Evolutionary conservation across 1,284 basidiomycete species (phyloP).

Genomic region (Pseudozyma thailandica): DNA sequence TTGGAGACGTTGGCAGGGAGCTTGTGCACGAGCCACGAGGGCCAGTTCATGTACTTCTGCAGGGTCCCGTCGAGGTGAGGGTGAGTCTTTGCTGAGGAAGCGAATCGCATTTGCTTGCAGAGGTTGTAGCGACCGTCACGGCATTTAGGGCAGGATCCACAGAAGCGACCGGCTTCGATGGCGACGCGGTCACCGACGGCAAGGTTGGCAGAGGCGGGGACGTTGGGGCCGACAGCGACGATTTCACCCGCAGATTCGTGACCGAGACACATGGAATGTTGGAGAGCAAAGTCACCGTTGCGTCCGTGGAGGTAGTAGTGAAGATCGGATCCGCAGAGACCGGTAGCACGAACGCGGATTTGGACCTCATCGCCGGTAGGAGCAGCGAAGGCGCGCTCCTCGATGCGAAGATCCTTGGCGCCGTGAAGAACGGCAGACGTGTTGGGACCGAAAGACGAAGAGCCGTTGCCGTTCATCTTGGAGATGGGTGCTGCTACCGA

Average conservation of each 20-base stretch:
- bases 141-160: conserved; percentile 73
- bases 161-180: conserved; percentile 91
- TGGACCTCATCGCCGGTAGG: conserved; percentile 76
- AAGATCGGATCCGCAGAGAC: conserved; percentile 78
- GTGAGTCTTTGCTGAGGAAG: conserved; percentile 86
- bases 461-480: conserved; percentile 28
- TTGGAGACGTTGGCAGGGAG: conserved; percentile 80
- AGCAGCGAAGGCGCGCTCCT: conserved; percentile 76
- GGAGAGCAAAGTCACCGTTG: conserved; percentile 90
- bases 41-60: conserved; percentile 87
- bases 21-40: conserved; percentile 82
- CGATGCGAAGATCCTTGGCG: conserved; percentile 71
- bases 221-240: conserved; percentile 75
- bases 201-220: conserved; percentile 70
- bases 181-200: conserved; percentile 88
- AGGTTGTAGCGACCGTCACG: conserved; percentile 88
- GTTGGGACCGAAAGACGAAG: conserved; percentile 44
- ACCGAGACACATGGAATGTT: conserved; percentile 82
- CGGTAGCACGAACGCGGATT: conserved; percentile 81
- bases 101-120: conserved; percentile 85
- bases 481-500: conserved; percentile 7
- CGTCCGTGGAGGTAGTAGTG: conserved; percentile 69
- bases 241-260: conserved; percentile 89
- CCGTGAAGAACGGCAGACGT: conserved; percentile 69
- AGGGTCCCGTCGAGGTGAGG: conserved; percentile 93